phyloP scores from a whole-genome alignment of 2,329 filamentous ascomycete species.

The Venturia aucupariae region DNA sequence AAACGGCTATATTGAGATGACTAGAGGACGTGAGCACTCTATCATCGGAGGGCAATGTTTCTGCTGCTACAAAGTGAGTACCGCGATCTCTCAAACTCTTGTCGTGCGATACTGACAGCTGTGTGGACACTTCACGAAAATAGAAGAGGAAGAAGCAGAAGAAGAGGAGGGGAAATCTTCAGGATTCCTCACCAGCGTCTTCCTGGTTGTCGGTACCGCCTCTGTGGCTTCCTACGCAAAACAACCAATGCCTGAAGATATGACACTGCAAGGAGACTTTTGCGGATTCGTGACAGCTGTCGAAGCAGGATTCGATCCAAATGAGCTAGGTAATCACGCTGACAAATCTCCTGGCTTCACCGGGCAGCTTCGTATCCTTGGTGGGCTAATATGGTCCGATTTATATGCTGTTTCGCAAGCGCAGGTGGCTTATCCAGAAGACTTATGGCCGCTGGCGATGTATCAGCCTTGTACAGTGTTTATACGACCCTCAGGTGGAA shows the following conservation, averaged over 20 bases:
- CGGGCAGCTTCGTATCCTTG: background rate
- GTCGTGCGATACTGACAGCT: background rate
- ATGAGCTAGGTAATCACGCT: background rate
- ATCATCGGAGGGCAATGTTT: background rate
- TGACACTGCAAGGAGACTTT: constrained; percentile 3
- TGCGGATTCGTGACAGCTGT: constrained; percentile 1
- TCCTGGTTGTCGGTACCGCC: background rate
- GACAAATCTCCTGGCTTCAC: constrained; percentile 3
- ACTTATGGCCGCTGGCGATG: constrained; percentile 6
- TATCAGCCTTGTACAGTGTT: background rate
- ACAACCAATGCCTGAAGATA: background rate
- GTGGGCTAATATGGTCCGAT: background rate
- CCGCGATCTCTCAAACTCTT: background rate
- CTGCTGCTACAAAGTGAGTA: constrained; percentile 3
- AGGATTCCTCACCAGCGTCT: background rate
- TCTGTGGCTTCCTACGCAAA: constrained; percentile 2
- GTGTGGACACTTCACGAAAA: background rate
- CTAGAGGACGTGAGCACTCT: background rate
- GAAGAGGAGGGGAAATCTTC: background rate
- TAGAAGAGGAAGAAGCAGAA: background rate
- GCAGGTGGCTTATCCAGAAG: constrained; percentile 6
- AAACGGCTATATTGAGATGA: background rate
- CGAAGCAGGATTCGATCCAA: constrained; percentile 4
- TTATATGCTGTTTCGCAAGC: constrained; percentile 1
- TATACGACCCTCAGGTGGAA: too few relatives aligned